These are phyloP conservation scores for Wallacemonas sp. DNA, from an alignment of 208 protist genomes.

Conservation along the genomic window DNA sequence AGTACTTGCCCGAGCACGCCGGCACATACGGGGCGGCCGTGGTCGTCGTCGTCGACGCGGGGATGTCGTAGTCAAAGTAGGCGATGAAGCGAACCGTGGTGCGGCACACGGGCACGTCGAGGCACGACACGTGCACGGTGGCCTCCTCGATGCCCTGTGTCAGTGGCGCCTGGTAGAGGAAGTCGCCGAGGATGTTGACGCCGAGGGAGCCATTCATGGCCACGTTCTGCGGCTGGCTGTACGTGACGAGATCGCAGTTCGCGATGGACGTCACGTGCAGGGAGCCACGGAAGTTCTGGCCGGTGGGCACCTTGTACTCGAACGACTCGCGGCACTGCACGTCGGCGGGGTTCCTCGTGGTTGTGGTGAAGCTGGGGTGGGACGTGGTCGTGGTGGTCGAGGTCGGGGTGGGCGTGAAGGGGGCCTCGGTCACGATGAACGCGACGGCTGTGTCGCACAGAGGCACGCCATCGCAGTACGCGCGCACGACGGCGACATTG, in stretches of 20 bases:
- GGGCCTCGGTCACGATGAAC: constrained; percentile 39
- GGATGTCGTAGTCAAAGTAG: constrained; percentile 37
- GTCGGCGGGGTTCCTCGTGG: background rate
- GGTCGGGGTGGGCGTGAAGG: constrained; percentile 18
- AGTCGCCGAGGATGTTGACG: constrained; percentile 78
- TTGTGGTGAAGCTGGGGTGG: constrained; percentile 1
- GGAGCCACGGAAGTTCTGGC: constrained; percentile 39
- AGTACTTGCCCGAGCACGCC: constrained; percentile 77
- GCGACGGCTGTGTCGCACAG: constrained; percentile 46
- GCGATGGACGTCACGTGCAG: constrained; percentile 29
- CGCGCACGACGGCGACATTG: constrained; percentile 32
- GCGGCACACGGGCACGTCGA: constrained; percentile 48
- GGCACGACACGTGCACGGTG: constrained; percentile 63
- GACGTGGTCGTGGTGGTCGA: constrained; percentile 17
- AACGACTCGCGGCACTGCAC: constrained; percentile 47
- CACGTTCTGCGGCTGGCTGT: constrained; percentile 31
- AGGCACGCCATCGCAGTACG: constrained; percentile 45
- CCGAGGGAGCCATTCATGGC: constrained; percentile 30
- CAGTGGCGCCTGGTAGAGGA: constrained; percentile 58
- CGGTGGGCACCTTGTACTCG: constrained; percentile 49
- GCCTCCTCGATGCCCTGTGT: constrained; percentile 46
- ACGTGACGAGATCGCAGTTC: constrained; percentile 53
- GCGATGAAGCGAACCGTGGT: constrained; percentile 51
- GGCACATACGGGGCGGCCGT: constrained; percentile 26
- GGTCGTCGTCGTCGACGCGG: constrained; percentile 22